phyloP scores from a whole-genome alignment of 1,139 yeast species.

The Lodderomyces margitis region DNA sequence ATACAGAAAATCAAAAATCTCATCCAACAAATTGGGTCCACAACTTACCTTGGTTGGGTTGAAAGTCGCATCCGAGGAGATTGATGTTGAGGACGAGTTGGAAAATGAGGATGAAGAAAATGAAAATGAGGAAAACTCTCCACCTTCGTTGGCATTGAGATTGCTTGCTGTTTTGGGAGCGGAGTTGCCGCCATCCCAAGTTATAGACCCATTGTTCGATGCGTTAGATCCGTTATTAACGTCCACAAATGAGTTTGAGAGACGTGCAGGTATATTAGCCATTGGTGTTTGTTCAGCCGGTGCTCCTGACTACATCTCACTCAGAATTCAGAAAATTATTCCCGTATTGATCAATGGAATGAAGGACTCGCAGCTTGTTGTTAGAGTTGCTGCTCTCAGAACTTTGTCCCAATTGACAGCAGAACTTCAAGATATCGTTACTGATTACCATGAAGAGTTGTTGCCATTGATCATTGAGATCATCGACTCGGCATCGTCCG shows the following conservation, averaged over 20 bases:
- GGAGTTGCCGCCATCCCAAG: constrained; percentile 91
- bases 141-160: constrained; percentile 76
- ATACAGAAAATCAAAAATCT: constrained; percentile 66
- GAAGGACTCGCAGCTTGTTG: constrained; percentile 73
- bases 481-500: constrained; percentile 81
- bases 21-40: constrained; percentile 74
- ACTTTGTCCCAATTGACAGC: constrained; percentile 75
- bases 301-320: constrained; percentile 87
- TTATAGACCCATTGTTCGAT: constrained; percentile 74
- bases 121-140: constrained; percentile 87
- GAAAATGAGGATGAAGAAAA: constrained; percentile 84
- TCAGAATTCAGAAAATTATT: constrained; percentile 70
- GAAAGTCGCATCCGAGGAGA: constrained; percentile 76
- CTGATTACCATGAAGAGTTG: constrained; percentile 77
- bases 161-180: constrained; percentile 75
- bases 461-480: constrained; percentile 84
- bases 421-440: constrained; percentile 81
- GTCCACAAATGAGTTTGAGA: constrained; percentile 68
- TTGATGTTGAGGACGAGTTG: constrained; percentile 69
- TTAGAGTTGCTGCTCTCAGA: constrained; percentile 83
- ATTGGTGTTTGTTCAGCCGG: constrained; percentile 86
- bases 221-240: constrained; percentile 59
- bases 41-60: constrained; percentile 72
- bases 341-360: constrained; percentile 75
- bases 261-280: constrained; percentile 84